Evolutionary conservation across 495 filamentous ascomycete genomes (phyloP).

Genomic region (Trichoderma asperelloides): DNA sequence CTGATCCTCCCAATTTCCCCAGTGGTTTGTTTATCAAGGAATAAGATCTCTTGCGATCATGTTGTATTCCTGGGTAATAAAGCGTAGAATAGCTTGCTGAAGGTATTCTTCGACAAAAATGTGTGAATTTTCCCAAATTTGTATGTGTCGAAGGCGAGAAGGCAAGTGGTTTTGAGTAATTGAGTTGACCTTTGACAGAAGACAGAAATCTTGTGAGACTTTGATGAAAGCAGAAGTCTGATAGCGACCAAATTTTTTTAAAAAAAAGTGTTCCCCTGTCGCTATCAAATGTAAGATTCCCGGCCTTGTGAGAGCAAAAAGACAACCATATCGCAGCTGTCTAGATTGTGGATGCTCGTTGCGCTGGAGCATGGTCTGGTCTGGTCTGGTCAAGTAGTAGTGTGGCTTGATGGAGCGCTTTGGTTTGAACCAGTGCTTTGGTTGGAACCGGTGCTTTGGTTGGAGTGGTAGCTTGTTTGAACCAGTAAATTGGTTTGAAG

Average conservation of each 20-base stretch:
- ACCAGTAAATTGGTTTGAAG: no score
- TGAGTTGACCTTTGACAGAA: neutral
- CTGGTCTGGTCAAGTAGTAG: neutral
- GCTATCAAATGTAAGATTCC: neutral
- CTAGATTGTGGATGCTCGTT: neutral
- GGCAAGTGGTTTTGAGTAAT: neutral
- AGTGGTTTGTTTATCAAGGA: neutral
- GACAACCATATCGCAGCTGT: neutral
- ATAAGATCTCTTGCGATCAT: neutral
- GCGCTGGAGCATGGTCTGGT: neutral
- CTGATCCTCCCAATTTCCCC: neutral
- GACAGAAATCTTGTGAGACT: neutral
- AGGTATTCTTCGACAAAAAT: neutral
- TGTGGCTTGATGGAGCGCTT: no score
- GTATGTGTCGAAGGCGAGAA: neutral
- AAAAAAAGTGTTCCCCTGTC: neutral
- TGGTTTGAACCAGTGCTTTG: neutral
- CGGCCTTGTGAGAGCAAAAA: neutral
- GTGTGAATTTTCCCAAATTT: neutral
- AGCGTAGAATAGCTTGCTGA: neutral
- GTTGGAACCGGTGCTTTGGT: neutral
- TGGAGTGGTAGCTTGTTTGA: neutral
- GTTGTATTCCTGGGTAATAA: neutral
- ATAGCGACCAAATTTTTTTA: neutral
- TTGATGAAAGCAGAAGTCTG: neutral